Percentiles rank a stretch among this genome's conserved stretches.
Evolutionary conservation across 1,139 yeast species (phyloP).

Genomic region (Magnusiomyces paraingens): DNA sequence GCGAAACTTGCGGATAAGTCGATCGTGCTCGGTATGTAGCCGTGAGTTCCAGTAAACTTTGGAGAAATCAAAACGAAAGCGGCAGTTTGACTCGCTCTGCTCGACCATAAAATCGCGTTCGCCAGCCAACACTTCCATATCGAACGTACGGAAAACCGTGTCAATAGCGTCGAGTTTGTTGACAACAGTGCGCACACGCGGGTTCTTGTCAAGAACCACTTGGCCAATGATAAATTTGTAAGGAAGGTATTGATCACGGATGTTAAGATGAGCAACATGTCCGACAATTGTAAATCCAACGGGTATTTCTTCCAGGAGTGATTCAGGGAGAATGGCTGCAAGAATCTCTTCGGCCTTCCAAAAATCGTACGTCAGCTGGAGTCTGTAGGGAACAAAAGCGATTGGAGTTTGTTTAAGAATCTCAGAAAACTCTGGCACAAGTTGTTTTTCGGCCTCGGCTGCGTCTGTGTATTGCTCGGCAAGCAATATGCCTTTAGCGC

Average conservation of each 20-base stretch:
- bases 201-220: slow-evolving; percentile 82
- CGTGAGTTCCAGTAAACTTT: slow-evolving; percentile 98
- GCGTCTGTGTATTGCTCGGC: slow-evolving; percentile 44
- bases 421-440: slow-evolving; percentile 41
- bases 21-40: slow-evolving; percentile 85
- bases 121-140: slow-evolving; percentile 92
- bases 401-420: slow-evolving; percentile 45
- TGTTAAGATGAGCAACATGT: slow-evolving; percentile 88
- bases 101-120: slow-evolving; percentile 61
- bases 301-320: slow-evolving; percentile 67
- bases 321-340: slow-evolving; percentile 67
- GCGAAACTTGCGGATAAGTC: slow-evolving; percentile 58
- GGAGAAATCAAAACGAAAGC: slow-evolving; percentile 79
- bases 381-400: slow-evolving; percentile 45
- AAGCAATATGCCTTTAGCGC: slow-evolving; percentile 55
- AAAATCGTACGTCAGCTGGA: slow-evolving; percentile 61
- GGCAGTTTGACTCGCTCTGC: slow-evolving; percentile 84
- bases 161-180: slow-evolving; percentile 86
- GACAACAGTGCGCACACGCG: slow-evolving; percentile 80
- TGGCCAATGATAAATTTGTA: slow-evolving; percentile 79
- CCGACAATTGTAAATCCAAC: slow-evolving; percentile 93
- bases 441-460: slow-evolving; percentile 35
- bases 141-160: slow-evolving; percentile 82
- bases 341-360: slow-evolving; percentile 93
- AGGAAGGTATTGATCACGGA: slow-evolving; percentile 80